phyloP scores from a whole-genome alignment of 768 basidiomycete species.

The Boletus sensibilis region DNA sequence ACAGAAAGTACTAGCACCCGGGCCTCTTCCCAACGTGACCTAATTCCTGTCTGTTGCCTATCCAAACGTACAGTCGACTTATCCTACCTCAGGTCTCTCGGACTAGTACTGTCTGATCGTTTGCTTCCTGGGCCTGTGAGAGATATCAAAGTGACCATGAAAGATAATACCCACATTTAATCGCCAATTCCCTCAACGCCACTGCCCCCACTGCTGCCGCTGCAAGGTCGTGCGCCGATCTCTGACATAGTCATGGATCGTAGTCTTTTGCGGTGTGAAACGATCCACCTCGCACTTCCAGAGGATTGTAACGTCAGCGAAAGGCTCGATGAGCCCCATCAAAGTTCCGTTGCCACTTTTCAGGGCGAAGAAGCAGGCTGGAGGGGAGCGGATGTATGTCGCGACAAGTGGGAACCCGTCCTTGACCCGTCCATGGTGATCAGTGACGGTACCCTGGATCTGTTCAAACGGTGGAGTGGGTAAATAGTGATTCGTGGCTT shows the following conservation, averaged over 20 bases:
- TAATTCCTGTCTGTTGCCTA: background rate
- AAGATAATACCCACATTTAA: background rate
- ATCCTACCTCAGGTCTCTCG: background rate
- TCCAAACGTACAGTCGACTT: background rate
- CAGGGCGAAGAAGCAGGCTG: background rate
- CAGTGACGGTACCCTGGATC: background rate
- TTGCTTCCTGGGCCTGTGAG: background rate
- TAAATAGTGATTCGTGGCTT: background rate
- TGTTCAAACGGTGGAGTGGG: background rate
- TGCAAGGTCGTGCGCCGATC: background rate
- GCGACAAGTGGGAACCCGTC: background rate
- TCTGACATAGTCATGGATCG: background rate
- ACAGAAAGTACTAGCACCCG: background rate
- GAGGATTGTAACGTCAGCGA: background rate
- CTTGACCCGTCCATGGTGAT: accelerated
- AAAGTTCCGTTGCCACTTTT: background rate
- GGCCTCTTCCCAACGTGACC: background rate
- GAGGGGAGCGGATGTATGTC: background rate
- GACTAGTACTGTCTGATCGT: background rate
- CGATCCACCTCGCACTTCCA: background rate
- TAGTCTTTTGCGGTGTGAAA: background rate
- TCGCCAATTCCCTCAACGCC: no score
- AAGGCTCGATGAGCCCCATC: background rate
- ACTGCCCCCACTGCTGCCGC: no score
- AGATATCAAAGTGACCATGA: background rate